Evolutionary conservation across 805 yeast species (phyloP).

Genomic region (Yarrowia porcina): DNA sequence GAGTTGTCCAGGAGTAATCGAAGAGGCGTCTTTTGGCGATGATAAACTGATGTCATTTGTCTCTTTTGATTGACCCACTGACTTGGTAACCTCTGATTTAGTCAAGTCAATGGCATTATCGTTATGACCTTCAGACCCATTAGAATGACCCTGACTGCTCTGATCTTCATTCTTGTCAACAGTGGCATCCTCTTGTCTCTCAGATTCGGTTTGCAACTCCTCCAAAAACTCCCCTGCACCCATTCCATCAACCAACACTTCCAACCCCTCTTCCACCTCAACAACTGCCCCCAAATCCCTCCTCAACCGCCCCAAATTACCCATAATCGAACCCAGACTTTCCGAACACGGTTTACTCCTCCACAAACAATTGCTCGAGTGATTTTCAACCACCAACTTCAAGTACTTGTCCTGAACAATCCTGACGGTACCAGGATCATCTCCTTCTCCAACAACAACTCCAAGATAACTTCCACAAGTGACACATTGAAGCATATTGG

Average conservation of each 20-base stretch:
- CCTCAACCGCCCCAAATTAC: neutral
- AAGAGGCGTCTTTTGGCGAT: too few relatives aligned
- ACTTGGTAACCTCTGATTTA: neutral
- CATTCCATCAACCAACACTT: neutral
- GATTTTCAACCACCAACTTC: neutral
- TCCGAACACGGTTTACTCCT: neutral
- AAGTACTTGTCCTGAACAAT: neutral
- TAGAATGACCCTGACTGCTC: too few relatives aligned
- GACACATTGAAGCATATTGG: slow-evolving; percentile 14
- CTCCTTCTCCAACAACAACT: too few relatives aligned
- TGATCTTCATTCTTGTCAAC: too few relatives aligned
- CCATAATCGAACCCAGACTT: neutral
- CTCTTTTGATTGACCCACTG: neutral
- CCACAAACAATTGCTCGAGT: neutral
- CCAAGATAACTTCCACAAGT: neutral
- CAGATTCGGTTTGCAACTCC: neutral
- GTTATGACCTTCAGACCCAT: too few relatives aligned
- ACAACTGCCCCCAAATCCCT: neutral
- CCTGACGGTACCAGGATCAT: too few relatives aligned
- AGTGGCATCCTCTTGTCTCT: neutral
- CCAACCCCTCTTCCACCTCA: neutral
- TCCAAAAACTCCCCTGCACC: neutral
- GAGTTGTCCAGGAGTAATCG: neutral
- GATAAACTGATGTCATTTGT: too few relatives aligned
- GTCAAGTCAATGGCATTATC: too few relatives aligned